These are phyloP conservation scores for Sutorius australiensis DNA, from an alignment of 768 basidiomycete genomes.

Conservation along the genomic window DNA sequence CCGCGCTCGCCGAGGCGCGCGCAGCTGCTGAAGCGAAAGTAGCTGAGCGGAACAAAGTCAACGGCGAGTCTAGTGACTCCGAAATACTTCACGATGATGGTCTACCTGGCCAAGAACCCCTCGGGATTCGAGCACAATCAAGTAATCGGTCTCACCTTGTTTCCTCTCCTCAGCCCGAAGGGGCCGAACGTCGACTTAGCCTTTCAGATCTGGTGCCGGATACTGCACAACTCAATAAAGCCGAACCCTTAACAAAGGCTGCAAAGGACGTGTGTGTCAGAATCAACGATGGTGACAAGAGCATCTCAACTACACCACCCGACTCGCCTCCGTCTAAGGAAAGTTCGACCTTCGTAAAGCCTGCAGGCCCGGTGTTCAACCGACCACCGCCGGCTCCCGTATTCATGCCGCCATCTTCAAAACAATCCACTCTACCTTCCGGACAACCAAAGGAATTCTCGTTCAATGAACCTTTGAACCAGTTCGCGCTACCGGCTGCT, in stretches of 20 bases:
- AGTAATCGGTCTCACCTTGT: background rate
- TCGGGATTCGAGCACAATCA: background rate
- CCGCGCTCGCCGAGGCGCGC: constrained; percentile 62
- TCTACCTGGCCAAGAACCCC: constrained; percentile 4
- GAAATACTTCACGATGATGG: constrained; percentile 26
- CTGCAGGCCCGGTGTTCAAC: constrained; percentile 54
- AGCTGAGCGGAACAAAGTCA: constrained; percentile 56
- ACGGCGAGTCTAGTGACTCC: constrained; percentile 26
- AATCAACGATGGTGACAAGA: constrained; percentile 27
- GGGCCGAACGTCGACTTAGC: constrained; percentile 42
- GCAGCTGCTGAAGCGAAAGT: constrained; percentile 66
- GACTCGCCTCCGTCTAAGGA: constrained; percentile 46
- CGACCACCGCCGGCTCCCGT: constrained; percentile 39
- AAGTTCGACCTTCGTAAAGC: constrained; percentile 28
- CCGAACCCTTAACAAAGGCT: constrained; percentile 23
- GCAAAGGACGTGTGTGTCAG: constrained; percentile 4
- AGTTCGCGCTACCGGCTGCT: constrained; percentile 43
- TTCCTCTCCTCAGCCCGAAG: constrained; percentile 1
- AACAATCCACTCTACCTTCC: constrained; percentile 5
- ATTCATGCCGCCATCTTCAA: constrained; percentile 25
- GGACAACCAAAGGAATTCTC: constrained; percentile 29
- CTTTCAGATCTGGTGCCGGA: constrained; percentile 57
- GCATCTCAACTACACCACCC: constrained; percentile 54
- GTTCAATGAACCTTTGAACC: constrained; percentile 35
- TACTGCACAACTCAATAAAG: constrained; percentile 22